A percentile compares a stretch with the other conserved stretches of the same genome.
Evolutionary conservation across 2,329 filamentous ascomycete genomes (phyloP).

Genomic region (Gnomoniopsis smithogilvyi): DNA sequence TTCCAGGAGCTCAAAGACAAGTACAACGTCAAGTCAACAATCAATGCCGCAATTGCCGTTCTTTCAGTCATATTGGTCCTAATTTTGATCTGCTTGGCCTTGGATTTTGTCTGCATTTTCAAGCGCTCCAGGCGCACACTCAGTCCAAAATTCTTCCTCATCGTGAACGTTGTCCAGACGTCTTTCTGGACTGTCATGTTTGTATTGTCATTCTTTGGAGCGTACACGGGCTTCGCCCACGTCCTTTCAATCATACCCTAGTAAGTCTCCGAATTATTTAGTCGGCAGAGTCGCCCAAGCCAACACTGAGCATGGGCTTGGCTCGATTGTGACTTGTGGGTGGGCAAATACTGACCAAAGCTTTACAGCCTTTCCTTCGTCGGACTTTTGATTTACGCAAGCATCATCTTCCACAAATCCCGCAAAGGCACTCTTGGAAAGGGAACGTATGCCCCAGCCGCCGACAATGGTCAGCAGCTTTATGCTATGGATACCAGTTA

Average conservation of each 20-base stretch:
- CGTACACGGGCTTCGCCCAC: conserved; percentile 11
- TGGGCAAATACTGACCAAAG: not conserved
- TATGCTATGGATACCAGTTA: not conserved
- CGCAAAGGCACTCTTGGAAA: conserved; percentile 22
- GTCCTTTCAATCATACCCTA: conserved; percentile 24
- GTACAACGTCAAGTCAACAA: conserved; percentile 18
- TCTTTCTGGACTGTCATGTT: conserved; percentile 26
- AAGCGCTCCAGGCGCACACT: conserved; percentile 29
- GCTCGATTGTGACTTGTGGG: not conserved
- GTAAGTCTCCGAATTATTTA: conserved; percentile 20
- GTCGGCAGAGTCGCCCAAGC: not conserved
- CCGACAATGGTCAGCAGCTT: not conserved
- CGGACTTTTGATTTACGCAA: conserved; percentile 30
- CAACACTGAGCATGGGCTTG: too few species aligned
- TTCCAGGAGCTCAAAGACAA: not conserved
- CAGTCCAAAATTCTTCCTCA: conserved; percentile 30
- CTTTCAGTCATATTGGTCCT: conserved; percentile 24
- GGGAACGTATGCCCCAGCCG: conserved; percentile 18
- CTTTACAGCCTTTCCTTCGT: conserved; percentile 28
- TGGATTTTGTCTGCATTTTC: conserved; percentile 31
- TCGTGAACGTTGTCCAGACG: conserved; percentile 27
- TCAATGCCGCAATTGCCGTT: conserved; percentile 21
- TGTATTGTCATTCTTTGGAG: conserved; percentile 24
- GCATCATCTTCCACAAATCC: conserved; percentile 27
- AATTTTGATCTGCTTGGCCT: conserved; percentile 25